phyloP scores from a whole-genome alignment of 352 stramenopile genomes.

The Globisporangium ultimum region DNA sequence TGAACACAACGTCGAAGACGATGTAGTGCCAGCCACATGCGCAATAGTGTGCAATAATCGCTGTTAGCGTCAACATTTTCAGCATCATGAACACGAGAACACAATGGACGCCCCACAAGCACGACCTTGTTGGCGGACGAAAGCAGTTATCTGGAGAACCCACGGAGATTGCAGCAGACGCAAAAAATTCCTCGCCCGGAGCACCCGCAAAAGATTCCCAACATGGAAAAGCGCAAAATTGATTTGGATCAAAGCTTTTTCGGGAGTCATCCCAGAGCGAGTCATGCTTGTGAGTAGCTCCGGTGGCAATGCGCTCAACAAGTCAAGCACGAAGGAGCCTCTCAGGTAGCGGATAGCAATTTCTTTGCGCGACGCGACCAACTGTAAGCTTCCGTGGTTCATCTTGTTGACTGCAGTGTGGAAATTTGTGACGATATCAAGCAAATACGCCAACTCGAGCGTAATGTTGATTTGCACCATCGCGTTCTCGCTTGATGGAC shows the following conservation, averaged over 20 bases:
- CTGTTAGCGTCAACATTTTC: neutral
- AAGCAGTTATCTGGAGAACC: neutral
- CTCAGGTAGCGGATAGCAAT: conserved; percentile 8
- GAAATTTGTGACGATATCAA: conserved; percentile 5
- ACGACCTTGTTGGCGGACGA: neutral
- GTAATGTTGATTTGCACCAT: conserved; percentile 7
- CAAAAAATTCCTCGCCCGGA: neutral
- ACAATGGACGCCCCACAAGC: conserved; percentile 3
- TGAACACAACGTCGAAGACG: neutral
- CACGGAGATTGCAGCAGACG: neutral
- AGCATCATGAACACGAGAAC: neutral
- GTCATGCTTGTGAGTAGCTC: neutral
- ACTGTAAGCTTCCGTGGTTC: conserved; percentile 5
- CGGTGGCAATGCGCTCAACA: conserved; percentile 7
- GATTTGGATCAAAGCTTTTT: neutral
- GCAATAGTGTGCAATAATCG: conserved; percentile 6
- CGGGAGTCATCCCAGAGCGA: neutral
- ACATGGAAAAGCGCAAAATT: conserved; percentile 4
- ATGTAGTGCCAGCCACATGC: conserved; percentile 1
- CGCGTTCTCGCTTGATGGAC: neutral
- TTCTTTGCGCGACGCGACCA: neutral
- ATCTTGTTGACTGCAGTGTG: conserved; percentile 3
- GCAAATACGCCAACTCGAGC: conserved; percentile 9
- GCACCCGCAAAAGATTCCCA: neutral
- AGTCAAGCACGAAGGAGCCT: neutral